These are phyloP conservation scores for Rhynchospora pubera DNA, from an alignment of 176 grass and related monocot genomes.

Conservation along the genomic window DNA sequence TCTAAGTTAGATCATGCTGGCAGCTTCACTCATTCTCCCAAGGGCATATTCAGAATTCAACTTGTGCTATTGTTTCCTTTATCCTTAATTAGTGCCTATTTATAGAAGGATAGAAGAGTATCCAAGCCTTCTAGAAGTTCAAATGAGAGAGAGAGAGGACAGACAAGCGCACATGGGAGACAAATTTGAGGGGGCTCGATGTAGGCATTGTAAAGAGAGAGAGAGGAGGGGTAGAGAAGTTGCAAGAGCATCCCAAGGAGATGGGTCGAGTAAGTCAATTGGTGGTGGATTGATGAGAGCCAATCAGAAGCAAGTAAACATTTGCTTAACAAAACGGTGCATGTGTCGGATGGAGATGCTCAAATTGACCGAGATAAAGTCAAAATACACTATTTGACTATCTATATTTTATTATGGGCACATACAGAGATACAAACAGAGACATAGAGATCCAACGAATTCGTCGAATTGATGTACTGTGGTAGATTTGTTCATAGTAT, in stretches of 20 bases:
- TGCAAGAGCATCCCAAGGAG: slow-evolving; percentile 21
- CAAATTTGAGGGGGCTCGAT: slow-evolving; percentile 27
- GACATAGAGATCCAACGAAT: not conserved
- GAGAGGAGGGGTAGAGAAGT: not conserved
- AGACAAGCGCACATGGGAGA: slow-evolving; percentile 28
- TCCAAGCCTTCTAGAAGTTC: not conserved
- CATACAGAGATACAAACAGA: not conserved
- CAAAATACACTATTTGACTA: slow-evolving; percentile 9
- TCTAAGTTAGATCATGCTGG: slow-evolving; percentile 83
- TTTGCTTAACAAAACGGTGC: slow-evolving; percentile 6
- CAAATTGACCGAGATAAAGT: not conserved
- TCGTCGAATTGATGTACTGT: not conserved
- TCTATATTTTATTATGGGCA: not conserved
- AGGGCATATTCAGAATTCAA: slow-evolving; percentile 20
- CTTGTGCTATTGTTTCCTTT: slow-evolving; percentile 13
- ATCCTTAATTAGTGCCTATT: slow-evolving; percentile 6
- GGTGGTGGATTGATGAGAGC: slow-evolving; percentile 2
- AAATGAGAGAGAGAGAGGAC: not conserved
- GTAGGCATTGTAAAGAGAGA: not conserved
- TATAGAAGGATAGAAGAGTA: slow-evolving; percentile 8
- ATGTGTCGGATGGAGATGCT: not conserved
- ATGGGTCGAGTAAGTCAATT: slow-evolving; percentile 7
- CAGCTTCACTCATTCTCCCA: slow-evolving; percentile 81
- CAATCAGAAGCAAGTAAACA: slow-evolving; percentile 10
- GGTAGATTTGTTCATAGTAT: not conserved